Percentiles rank a stretch among this genome's conserved stretches.
Conservation (phyloP, 441 rosid species). For the Pelargonium australe region DNA sequence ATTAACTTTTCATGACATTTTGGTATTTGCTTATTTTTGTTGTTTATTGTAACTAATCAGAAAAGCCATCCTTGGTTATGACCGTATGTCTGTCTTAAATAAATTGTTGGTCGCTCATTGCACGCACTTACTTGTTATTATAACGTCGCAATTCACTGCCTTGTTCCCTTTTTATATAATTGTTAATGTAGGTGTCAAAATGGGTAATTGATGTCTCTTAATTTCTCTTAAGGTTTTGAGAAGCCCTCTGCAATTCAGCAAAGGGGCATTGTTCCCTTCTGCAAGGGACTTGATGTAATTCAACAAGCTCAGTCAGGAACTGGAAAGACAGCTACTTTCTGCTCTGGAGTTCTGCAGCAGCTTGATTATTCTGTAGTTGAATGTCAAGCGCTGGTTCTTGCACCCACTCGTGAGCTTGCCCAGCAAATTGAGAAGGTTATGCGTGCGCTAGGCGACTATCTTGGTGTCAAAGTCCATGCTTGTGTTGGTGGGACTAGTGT, state of each 20-base stretch:
- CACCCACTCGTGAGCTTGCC: constrained; percentile 76
- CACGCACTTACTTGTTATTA: neutral
- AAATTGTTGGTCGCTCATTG: neutral
- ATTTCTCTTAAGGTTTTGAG: constrained; percentile 42
- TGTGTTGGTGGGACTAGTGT: constrained; percentile 87
- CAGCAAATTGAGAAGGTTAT: constrained; percentile 88
- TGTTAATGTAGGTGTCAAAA: neutral
- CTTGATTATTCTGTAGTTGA: constrained; percentile 56
- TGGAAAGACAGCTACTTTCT: constrained; percentile 80
- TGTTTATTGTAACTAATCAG: neutral
- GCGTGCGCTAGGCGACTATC: constrained; percentile 84
- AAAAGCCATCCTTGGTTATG: neutral
- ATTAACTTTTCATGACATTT: neutral
- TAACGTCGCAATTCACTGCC: neutral
- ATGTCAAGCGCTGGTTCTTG: constrained; percentile 72
- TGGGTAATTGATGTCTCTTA: neutral
- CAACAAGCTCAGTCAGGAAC: constrained; percentile 87
- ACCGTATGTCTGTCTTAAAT: neutral
- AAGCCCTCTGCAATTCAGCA: constrained; percentile 89
- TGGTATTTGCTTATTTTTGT: neutral
- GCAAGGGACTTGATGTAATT: constrained; percentile 82
- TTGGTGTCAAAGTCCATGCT: constrained; percentile 79
- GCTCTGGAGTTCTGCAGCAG: constrained; percentile 74
- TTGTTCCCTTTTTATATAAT: too few species aligned
- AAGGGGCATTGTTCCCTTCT: constrained; percentile 85